Evolutionary conservation across 352 stramenopile genomes (phyloP).

Genomic region (Globisporangium middletonii): DNA sequence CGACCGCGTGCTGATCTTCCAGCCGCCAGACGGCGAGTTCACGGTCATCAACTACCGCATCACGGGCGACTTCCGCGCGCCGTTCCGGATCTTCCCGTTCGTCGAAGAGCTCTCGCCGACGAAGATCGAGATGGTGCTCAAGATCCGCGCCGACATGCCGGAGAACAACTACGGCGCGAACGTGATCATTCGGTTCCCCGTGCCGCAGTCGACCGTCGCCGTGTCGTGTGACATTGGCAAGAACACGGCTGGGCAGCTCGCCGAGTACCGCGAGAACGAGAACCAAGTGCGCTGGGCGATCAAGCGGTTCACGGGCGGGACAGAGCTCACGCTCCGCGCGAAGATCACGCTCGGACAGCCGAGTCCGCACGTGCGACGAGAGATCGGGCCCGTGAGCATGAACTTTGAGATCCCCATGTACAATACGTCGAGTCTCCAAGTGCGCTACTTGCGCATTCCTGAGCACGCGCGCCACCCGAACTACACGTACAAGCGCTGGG

Average conservation of each 20-base stretch:
- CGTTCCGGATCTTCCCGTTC: slow-evolving; percentile 97
- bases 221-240: slow-evolving; percentile 81
- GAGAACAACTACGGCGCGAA: slow-evolving; percentile 95
- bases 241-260: slow-evolving; percentile 71
- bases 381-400: slow-evolving; percentile 97
- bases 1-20: slow-evolving; percentile 85
- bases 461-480: slow-evolving; percentile 92
- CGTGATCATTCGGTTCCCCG: slow-evolving; percentile 92
- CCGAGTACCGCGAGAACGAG: slow-evolving; percentile 94
- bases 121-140: slow-evolving; percentile 92
- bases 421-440: slow-evolving; percentile 97
- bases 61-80: slow-evolving; percentile 95
- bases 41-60: slow-evolving; percentile 98
- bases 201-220: slow-evolving; percentile 84
- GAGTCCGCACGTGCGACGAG: slow-evolving; percentile 76
- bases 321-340: slow-evolving; percentile 93
- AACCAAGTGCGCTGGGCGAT: slow-evolving; percentile 96
- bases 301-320: slow-evolving; percentile 95
- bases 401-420: slow-evolving; percentile 99
- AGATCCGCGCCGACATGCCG: slow-evolving; percentile 91
- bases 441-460: slow-evolving; percentile 97
- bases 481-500: slow-evolving; percentile 98
- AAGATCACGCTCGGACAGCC: slow-evolving; percentile 87
- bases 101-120: slow-evolving; percentile 95
- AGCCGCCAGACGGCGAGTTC: slow-evolving; percentile 73